These are phyloP conservation scores for Capronia americana DNA, from an alignment of 2,329 filamentous ascomycete species.

Conservation along the genomic window DNA sequence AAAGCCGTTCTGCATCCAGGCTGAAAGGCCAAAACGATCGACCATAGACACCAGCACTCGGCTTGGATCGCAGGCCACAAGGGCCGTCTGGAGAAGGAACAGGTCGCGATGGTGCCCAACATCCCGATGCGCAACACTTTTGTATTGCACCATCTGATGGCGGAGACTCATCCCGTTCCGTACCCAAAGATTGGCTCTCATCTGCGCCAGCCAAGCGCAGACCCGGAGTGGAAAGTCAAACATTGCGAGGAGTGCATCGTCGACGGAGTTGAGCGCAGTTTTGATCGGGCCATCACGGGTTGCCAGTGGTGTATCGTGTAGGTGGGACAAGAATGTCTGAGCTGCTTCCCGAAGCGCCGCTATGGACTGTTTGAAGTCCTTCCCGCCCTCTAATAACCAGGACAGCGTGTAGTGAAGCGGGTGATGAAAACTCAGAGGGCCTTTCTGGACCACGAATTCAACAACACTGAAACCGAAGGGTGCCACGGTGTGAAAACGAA, in stretches of 20 bases:
- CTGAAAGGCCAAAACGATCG: slow-evolving; percentile 86
- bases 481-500: slow-evolving; percentile 75
- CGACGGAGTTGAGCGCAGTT: slow-evolving; percentile 51
- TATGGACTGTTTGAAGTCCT: slow-evolving; percentile 47
- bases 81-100: slow-evolving; percentile 87
- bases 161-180: slow-evolving; percentile 94
- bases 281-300: slow-evolving; percentile 33
- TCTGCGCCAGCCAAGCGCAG: slow-evolving; percentile 95
- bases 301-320: slow-evolving; percentile 26
- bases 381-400: slow-evolving; percentile 91
- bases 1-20: slow-evolving; percentile 86
- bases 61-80: slow-evolving; percentile 83
- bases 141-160: slow-evolving; percentile 93
- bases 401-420: slow-evolving; percentile 94
- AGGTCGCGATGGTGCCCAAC: slow-evolving; percentile 94
- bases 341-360: slow-evolving; percentile 73
- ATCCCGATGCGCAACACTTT: slow-evolving; percentile 85
- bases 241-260: slow-evolving; percentile 82
- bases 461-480: slow-evolving; percentile 65
- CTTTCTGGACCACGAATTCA: slow-evolving; percentile 84
- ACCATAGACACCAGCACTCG: slow-evolving; percentile 87
- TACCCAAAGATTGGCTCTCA: slow-evolving; percentile 99
- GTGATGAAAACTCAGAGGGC: slow-evolving; percentile 96
- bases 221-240: slow-evolving; percentile 95
- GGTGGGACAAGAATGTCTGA: slow-evolving; percentile 60